Base-by-base conservation (phyloP, 208 protist species). In the Wallacemonas sp. region DNA sequence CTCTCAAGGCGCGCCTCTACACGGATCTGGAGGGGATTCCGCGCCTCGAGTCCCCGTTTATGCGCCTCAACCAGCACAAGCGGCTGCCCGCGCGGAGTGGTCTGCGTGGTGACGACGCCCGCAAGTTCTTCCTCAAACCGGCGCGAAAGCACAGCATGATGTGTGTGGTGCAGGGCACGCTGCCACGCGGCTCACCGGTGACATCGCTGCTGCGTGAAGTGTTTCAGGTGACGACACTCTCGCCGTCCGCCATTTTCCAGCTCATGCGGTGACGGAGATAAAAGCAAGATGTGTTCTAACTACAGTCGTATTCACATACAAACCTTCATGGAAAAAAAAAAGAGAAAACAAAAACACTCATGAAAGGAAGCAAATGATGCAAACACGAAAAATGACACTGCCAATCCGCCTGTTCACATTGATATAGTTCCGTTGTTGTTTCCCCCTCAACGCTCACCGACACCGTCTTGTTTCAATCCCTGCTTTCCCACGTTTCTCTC, bases 11-110 rank as follows among this genome's bases (percentile, higher is more conserved):
- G 11, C 26, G 38, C 16, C 38, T 91, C 8, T 92, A 91, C 65
- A 72, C 80, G 39, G 90, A 95, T 55, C 76, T 85, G 16, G 90
- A 95, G 19, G 84, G 84, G 4, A 78, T 95, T n/a, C 48, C 64
- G 30, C 83, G 90, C 24, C 62, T 83, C 46, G 72, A 63, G 27
- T 95, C 90, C 1, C 90, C 86, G 0, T 67, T 95, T n/a, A 75
- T 71, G 48, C 14, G 56, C 2, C 57, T 69, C 0, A 78, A 70
- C 9, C 63, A 56, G 0, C 87, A 86, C 56, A 91, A 88, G 38
- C 76, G 88, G 65, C 71, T 90, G 4, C 70, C 80, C n/a, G 66
- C 72, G 9, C 82, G 90, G 1, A 30, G 66, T 16, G 90, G 90
- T 24, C 86, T 95, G 39, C 80, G 79, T 27, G 77, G 74, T n/a